Evolutionary conservation across 2,329 filamentous ascomycete species (phyloP).

Genomic region (Dothistroma septosporum): DNA sequence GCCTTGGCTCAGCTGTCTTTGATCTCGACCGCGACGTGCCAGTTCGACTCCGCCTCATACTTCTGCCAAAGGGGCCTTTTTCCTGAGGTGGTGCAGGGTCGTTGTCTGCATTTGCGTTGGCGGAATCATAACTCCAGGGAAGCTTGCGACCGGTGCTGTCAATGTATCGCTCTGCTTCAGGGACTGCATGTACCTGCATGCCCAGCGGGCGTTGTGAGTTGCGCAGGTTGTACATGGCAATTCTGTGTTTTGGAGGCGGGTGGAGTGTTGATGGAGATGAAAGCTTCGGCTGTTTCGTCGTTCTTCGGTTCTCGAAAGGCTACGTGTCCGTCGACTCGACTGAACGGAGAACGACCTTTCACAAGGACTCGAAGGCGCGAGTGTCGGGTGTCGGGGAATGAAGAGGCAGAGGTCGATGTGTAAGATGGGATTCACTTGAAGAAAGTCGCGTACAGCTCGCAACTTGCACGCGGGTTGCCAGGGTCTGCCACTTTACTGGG

Average conservation of each 20-base stretch:
- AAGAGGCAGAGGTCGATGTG: background rate
- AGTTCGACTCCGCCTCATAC: conserved; percentile 42
- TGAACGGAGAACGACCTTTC: background rate
- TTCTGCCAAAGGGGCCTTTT: conserved; percentile 57
- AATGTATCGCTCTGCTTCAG: conserved; percentile 57
- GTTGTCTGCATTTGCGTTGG: conserved; percentile 12
- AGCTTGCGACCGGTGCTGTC: conserved; percentile 56
- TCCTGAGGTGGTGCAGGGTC: conserved; percentile 49
- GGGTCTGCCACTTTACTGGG: background rate
- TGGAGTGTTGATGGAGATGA: background rate
- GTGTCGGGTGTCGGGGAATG: background rate
- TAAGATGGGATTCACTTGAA: background rate
- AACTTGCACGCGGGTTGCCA: background rate
- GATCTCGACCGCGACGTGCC: conserved; percentile 20
- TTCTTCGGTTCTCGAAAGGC: background rate
- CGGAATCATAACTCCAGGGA: conserved; percentile 57
- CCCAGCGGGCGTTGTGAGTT: conserved; percentile 23
- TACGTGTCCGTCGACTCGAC: background rate
- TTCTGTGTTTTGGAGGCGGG: background rate
- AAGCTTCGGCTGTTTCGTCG: background rate
- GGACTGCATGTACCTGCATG: conserved; percentile 65
- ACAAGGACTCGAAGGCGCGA: background rate
- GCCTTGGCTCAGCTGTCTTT: conserved; percentile 56
- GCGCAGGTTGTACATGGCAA: conserved; percentile 11
- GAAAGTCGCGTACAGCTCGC: background rate